Percentiles rank a stretch among this genome's conserved stretches.
phyloP scores from a whole-genome alignment of 2,329 filamentous ascomycete species.

The Metarhizium sp. region DNA sequence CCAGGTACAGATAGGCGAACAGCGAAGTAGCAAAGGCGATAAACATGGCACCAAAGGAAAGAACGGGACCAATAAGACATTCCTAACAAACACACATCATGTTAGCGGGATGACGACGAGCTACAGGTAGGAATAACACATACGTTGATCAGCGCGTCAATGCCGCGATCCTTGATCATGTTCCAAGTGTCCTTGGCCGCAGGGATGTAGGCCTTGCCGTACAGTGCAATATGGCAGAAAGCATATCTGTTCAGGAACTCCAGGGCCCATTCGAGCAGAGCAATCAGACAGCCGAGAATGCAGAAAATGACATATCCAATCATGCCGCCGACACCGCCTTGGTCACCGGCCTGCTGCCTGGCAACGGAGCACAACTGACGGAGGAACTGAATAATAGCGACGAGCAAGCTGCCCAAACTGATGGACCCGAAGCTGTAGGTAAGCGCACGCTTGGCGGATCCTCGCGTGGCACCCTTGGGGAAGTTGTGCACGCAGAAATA shows the following conservation, averaged over 20 bases:
- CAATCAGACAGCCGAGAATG: slow-evolving; percentile 65
- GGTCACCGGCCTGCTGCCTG: slow-evolving; percentile 48
- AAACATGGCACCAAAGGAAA: slow-evolving; percentile 72
- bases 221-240: slow-evolving; percentile 86
- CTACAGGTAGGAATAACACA: slow-evolving; percentile 6
- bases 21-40: slow-evolving; percentile 76
- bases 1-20: slow-evolving; percentile 77
- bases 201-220: slow-evolving; percentile 78
- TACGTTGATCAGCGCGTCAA: slow-evolving; percentile 77
- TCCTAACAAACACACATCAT: slow-evolving; percentile 32
- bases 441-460: slow-evolving; percentile 70
- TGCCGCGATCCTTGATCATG: slow-evolving; percentile 86
- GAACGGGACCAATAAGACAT: slow-evolving; percentile 66
- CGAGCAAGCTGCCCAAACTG: slow-evolving; percentile 72
- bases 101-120: slow-evolving; percentile 10
- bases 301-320: slow-evolving; percentile 60
- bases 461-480: slow-evolving; percentile 69
- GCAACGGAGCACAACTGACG: slow-evolving; percentile 77
- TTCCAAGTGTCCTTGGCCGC: slow-evolving; percentile 85
- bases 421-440: slow-evolving; percentile 94
- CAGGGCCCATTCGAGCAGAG: slow-evolving; percentile 67
- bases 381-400: slow-evolving; percentile 79
- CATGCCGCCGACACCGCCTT: slow-evolving; percentile 66
- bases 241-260: slow-evolving; percentile 88
- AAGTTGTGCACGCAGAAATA: slow-evolving; percentile 69